Percentiles rank a stretch among this genome's conserved stretches.
Evolutionary conservation across 352 stramenopile species (phyloP).

Genomic region (Phytopythium sindhum): DNA sequence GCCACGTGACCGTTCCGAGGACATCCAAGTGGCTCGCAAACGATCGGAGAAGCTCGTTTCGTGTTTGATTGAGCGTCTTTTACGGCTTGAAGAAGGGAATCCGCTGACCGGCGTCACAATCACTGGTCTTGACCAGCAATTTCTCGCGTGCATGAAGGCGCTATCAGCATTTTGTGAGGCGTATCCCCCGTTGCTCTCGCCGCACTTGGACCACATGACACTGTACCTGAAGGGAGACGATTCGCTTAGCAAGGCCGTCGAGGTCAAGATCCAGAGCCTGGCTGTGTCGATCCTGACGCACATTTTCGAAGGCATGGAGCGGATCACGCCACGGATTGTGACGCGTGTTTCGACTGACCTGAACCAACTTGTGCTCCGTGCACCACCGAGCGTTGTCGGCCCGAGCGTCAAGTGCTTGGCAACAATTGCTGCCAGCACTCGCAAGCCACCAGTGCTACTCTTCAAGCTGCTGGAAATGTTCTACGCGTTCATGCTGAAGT

Average conservation of each 20-base stretch:
- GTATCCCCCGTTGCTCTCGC: constrained; percentile 45
- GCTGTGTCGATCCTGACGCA: constrained; percentile 61
- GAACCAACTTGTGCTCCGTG: constrained; percentile 51
- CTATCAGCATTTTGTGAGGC: constrained; percentile 74
- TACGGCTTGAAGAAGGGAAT: constrained; percentile 72
- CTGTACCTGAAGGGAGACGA: constrained; percentile 71
- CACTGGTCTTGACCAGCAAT: constrained; percentile 49
- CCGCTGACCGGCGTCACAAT: constrained; percentile 53
- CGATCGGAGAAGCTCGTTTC: constrained; percentile 65
- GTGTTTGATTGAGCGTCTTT: constrained; percentile 55
- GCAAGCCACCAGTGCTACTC: constrained; percentile 40
- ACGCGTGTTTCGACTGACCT: constrained; percentile 55
- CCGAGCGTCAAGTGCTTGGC: constrained; percentile 75
- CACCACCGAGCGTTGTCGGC: constrained; percentile 80
- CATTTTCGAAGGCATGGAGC: constrained; percentile 48
- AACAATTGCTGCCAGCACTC: constrained; percentile 40
- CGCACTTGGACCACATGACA: constrained; percentile 66
- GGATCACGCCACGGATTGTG: constrained; percentile 43
- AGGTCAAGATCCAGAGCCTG: constrained; percentile 56
- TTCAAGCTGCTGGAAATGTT: constrained; percentile 69
- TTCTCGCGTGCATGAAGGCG: constrained; percentile 76
- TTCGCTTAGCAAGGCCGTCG: constrained; percentile 42
- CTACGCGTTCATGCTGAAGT: constrained; percentile 55
- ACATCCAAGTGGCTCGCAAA: constrained; percentile 44
- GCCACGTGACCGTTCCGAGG: constrained; percentile 41